Evolutionary conservation across 2,329 filamentous ascomycete genomes (phyloP).

Genomic region (Purpureocillium lavendulum): DNA sequence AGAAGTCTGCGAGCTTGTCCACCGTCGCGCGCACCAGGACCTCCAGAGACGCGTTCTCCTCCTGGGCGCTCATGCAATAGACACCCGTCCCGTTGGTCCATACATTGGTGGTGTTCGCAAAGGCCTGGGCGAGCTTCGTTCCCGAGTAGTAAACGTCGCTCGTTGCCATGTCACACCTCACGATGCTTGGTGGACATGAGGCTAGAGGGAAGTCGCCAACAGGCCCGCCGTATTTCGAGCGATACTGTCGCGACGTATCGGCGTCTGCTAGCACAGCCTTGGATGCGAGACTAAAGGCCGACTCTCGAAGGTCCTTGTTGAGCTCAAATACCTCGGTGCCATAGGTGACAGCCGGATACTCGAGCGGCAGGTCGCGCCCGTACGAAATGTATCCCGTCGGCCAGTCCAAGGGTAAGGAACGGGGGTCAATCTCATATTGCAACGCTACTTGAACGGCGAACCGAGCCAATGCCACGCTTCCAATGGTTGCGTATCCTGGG

Average conservation of each 20-base stretch:
- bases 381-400: conserved; percentile 62
- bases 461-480: conserved; percentile 57
- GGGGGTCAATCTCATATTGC: conserved; percentile 66
- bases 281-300: conserved; percentile 41
- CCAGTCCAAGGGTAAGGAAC: conserved; percentile 58
- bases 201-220: conserved; percentile 32
- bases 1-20: conserved; percentile 53
- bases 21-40: conserved; percentile 53
- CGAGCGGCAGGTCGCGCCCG: conserved; percentile 43
- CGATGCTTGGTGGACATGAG: conserved; percentile 41
- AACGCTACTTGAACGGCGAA: conserved; percentile 67
- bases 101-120: conserved; percentile 54
- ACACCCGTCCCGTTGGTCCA: conserved; percentile 60
- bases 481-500: conserved; percentile 57
- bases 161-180: conserved; percentile 60
- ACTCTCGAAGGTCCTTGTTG: conserved; percentile 47
- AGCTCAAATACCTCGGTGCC: conserved; percentile 65
- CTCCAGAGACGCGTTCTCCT: conserved; percentile 63
- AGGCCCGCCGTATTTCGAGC: conserved; percentile 39
- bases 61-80: conserved; percentile 66
- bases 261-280: conserved; percentile 45
- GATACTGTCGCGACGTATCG: conserved; percentile 39
- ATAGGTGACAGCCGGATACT: conserved; percentile 53
- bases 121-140: conserved; percentile 48
- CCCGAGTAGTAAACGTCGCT: conserved; percentile 68